These are phyloP conservation scores for Cenchrus purpureus DNA, from an alignment of 176 grass and related monocot genomes.

Conservation along the genomic window DNA sequence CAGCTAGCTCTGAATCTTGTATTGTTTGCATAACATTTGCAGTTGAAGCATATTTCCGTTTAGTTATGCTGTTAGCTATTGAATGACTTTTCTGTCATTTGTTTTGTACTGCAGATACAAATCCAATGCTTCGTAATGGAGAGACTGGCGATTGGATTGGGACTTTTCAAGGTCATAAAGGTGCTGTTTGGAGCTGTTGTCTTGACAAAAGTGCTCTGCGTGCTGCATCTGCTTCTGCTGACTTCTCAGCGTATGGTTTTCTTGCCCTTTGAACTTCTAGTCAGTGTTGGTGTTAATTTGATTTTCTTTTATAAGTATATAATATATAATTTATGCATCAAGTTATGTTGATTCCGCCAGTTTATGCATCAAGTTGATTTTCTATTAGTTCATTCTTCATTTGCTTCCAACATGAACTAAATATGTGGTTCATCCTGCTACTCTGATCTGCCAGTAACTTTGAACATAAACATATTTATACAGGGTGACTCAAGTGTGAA, in stretches of 20 bases:
- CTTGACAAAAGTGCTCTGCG: conserved; percentile 86
- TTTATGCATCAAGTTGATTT: not conserved
- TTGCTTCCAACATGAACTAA: conserved; percentile 5
- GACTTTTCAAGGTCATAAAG: conserved; percentile 98
- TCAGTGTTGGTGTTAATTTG: conserved; percentile 13
- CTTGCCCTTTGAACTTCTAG: conserved; percentile 10
- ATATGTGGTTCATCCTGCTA: not conserved
- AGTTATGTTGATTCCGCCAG: not conserved
- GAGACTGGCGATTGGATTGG: conserved; percentile 99
- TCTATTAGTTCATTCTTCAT: not conserved
- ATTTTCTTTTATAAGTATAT: not conserved
- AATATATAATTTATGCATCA: not conserved
- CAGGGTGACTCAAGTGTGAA: not conserved
- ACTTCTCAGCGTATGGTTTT: conserved; percentile 90
- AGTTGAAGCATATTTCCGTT: not conserved
- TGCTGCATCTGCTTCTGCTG: conserved; percentile 92
- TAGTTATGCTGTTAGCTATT: conserved; percentile 2
- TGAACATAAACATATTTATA: not conserved
- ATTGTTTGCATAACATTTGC: not conserved
- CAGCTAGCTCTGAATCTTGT: not conserved
- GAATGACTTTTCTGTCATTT: not conserved
- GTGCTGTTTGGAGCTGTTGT: conserved; percentile 98
- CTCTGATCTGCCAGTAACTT: not conserved
- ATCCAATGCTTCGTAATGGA: conserved; percentile 98
- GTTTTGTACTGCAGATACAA: conserved; percentile 66